Base-by-base conservation (phyloP, 768 basidiomycete genomes). In the Leccinum longicurvipes region DNA sequence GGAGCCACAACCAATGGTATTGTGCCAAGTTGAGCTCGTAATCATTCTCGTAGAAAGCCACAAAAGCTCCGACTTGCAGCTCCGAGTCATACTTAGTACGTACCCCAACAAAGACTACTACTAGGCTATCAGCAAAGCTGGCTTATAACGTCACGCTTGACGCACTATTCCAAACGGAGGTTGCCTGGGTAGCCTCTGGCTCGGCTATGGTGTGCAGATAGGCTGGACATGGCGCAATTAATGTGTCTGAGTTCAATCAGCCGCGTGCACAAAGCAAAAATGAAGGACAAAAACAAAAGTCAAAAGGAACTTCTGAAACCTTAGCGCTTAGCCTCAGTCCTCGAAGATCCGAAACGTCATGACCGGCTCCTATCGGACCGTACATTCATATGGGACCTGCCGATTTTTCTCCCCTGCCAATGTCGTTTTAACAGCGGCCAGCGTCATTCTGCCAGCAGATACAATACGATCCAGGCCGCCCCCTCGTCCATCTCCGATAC, bases 361-460 rank as follows among this genome's bases (percentile, higher is more conserved):
- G 1, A 0, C 15, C 34, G 34, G 34, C 12, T 15, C 27, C 27
- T 3, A 47, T 25, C 25, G 24, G 45, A 6, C 45, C 45, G 25
- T 21, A 19, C 29, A 27, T 28, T 47, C 27, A 47, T 28, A 34
- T 36, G 36, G 3, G 10, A 19, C 36, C n/a, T n/a, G 34, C 34
- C 34, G 17, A 36, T 9, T 36, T 31, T 7, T 46, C 28, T 29
- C 36, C 32, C 23, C 11, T 31, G n/a, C 47, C 29, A n/a, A 29
- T 4, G 6, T 21, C 41, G 10, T 42, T 23, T 17, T 8, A 39
- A 31, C 31, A 5, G 17, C 41, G 19, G 8, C 3, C n/a, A 27
- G 9, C n/a, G 49, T 23, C 29, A 10, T 24, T 53, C 51, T 44
- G 48, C 46, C 45, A 47, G n/a, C 59, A 51, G 47, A 56, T 56